Base-by-base conservation (phyloP, 345 rosid genomes). In the Gossypium thurberi region DNA sequence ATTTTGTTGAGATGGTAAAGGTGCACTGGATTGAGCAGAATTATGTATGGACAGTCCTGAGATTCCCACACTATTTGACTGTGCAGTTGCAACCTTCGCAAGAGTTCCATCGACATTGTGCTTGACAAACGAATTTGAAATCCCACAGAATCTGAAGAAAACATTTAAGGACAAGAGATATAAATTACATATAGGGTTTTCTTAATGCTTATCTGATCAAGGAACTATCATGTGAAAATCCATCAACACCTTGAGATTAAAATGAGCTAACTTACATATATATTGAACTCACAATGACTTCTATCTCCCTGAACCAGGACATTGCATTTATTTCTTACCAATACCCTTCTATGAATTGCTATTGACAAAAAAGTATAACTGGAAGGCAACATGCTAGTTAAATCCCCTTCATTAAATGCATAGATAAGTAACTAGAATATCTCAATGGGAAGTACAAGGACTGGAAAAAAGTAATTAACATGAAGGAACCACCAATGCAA, bases 121-220 rank as follows among this genome's bases (percentile, higher is more conserved):
- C 81, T 82, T 86, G 48, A 91, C 87, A 80, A 82, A 86, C 57
- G 94, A 84, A 77, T 88, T 88, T 72, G 83, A 78, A 76, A 95
- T 79, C 63, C 89, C 94, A 88, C 94, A 85, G 73, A 89, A 91
- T 87, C 99, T 95, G 88, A 75, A 65, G 47, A 65, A 58, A 81
- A 26, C 28, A 57, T 15, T 50, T 15, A 53, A 48, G 23, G 68
- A 47, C 20, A 46, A 47, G 42, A n/a, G 43, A 56, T 13, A 57
- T 20, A 42, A 11, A 58, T 56, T 57, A 43, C 23, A 42, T 2
- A 46, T 2, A 65, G 59, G 65, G 58, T 20, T 18, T 58, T 40
- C 69, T 43, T 52, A 20, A 60, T 70, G 28, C 6, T 70, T 21
- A 43, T 62, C 61, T 60, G n/a, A 60, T 11, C 60, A 21, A 20